These are phyloP conservation scores for Quercus mongolica DNA, from an alignment of 306 rosid species.

Conservation along the genomic window DNA sequence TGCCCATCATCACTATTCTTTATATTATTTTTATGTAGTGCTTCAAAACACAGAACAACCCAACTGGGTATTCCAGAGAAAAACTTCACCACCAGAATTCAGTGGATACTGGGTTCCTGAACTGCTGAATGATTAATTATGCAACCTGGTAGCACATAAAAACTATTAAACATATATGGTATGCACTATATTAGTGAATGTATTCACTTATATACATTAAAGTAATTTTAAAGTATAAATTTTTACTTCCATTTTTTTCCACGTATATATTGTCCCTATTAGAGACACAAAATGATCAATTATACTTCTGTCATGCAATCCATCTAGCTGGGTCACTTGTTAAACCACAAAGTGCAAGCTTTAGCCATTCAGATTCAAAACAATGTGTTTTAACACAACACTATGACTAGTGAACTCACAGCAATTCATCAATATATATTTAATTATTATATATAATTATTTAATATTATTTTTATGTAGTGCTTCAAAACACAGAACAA, in stretches of 20 bases:
- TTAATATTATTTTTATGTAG: neutral
- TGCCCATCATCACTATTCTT: neutral
- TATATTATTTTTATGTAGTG: neutral
- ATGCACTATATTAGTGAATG: neutral
- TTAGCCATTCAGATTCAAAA: neutral
- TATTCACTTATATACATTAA: neutral
- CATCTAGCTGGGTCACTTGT: neutral
- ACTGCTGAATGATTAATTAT: neutral
- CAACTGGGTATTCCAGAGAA: slow-evolving; percentile 6
- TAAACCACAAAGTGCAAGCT: neutral
- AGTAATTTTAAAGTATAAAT: neutral
- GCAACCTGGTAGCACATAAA: neutral
- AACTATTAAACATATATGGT: neutral
- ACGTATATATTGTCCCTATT: neutral
- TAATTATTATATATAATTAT: no score
- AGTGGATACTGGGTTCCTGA: neutral
- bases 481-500: neutral
- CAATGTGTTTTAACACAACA: neutral
- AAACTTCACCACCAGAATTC: neutral
- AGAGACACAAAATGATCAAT: neutral
- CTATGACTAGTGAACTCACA: neutral
- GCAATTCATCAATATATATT: no score
- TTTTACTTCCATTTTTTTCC: neutral
- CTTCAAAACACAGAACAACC: neutral
- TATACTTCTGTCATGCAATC: neutral